Percentiles rank a stretch among this genome's conserved stretches.
These are phyloP conservation scores for Gypsophila paniculata DNA, from an alignment of 179 eudicot species.

Conservation along the genomic window DNA sequence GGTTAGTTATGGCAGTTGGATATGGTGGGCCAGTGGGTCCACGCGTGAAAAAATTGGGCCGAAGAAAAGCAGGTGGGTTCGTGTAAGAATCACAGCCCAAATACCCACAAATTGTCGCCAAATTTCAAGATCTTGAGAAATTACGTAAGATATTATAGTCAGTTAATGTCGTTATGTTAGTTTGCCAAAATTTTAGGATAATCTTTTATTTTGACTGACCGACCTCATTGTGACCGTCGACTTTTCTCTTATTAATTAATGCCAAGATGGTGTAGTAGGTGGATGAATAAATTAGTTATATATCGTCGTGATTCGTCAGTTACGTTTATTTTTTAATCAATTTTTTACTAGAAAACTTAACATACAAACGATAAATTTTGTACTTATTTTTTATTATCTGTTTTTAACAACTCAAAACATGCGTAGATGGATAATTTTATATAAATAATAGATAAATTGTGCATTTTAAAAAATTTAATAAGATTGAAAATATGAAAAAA, in stretches of 20 bases:
- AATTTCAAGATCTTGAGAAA: not conserved
- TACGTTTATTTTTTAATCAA: too few relatives aligned
- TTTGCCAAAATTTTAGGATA: conserved; percentile 24
- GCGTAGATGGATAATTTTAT: too few relatives aligned
- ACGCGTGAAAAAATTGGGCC: conserved; percentile 1
- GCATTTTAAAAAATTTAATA: too few relatives aligned
- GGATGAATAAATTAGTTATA: not conserved
- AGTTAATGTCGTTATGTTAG: conserved; percentile 27
- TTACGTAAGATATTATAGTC: conserved; percentile 5
- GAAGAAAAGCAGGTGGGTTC: conserved; percentile 11
- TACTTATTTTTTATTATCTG: too few relatives aligned
- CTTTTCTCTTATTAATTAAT: conserved; percentile 6
- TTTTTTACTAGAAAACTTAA: too few relatives aligned
- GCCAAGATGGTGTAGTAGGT: conserved; percentile 12
- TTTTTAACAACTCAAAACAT: too few relatives aligned
- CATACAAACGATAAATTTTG: too few relatives aligned
- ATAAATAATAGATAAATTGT: too few relatives aligned
- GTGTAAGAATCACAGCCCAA: conserved; percentile 14
- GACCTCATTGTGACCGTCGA: conserved; percentile 19
- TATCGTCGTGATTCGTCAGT: too few relatives aligned
- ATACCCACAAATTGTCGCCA: not conserved
- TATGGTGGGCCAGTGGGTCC: conserved; percentile 6
- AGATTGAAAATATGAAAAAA: too few relatives aligned
- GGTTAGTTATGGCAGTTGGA: conserved; percentile 32
- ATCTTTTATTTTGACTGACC: conserved; percentile 14